Conservation (phyloP, 768 basidiomycete genomes). For the Russula emetica region DNA sequence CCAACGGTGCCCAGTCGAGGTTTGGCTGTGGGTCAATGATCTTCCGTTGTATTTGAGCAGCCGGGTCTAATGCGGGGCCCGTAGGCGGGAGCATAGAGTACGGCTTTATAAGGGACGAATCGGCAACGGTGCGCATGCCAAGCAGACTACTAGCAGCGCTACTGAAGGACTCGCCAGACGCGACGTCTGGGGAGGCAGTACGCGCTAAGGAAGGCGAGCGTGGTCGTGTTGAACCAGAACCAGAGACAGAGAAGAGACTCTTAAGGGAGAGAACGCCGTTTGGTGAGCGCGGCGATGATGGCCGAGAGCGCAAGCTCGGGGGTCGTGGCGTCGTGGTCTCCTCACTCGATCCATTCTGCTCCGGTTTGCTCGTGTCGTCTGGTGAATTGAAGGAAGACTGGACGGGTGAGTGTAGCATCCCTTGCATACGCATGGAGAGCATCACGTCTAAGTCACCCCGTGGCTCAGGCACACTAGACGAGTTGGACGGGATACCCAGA, state of each 20-base stretch:
- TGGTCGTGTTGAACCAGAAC: constrained; percentile 44
- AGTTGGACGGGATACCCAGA: constrained; percentile 45
- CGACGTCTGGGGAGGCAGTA: constrained; percentile 36
- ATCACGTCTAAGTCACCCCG: constrained; percentile 81
- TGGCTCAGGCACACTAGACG: constrained; percentile 51
- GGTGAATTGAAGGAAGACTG: constrained; percentile 21
- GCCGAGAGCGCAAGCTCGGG: constrained; percentile 32
- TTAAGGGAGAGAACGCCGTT: constrained; percentile 54
- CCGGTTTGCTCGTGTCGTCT: constrained; percentile 14
- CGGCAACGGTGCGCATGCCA: constrained; percentile 41
- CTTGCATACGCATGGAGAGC: constrained; percentile 72
- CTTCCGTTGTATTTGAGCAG: constrained; percentile 21
- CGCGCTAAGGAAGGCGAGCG: constrained; percentile 47
- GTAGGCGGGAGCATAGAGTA: constrained; percentile 26
- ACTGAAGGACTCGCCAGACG: constrained; percentile 53
- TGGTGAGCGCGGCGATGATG: constrained; percentile 27
- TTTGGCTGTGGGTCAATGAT: constrained; percentile 27
- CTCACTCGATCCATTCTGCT: constrained; percentile 1
- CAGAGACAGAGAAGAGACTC: constrained; percentile 48
- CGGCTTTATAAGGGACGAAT: constrained; percentile 30
- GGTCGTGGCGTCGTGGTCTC: constrained; percentile 26
- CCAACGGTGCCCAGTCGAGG: constrained; percentile 22
- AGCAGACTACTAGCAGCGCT: constrained; percentile 53
- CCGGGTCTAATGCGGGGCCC: constrained; percentile 14
- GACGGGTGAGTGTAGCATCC: constrained; percentile 42